Conservation (phyloP, 2,329 filamentous ascomycete genomes). For the Colletotrichum eremochloae region DNA sequence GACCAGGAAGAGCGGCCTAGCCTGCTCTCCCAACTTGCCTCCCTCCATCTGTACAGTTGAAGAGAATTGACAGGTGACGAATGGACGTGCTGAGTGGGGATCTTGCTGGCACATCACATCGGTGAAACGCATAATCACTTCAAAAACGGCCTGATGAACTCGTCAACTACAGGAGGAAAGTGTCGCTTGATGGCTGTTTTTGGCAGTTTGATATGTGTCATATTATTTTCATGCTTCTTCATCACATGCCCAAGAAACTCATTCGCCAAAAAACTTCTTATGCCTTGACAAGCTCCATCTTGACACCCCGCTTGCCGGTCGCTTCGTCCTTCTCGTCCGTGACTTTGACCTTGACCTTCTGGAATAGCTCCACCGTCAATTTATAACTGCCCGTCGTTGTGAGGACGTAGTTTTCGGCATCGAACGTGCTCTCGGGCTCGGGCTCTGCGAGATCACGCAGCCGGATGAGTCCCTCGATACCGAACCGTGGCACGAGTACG, state of each 20-base stretch:
- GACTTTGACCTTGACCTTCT: conserved; percentile 90
- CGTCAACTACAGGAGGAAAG: background rate
- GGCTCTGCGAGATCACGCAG: conserved; percentile 84
- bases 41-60: no score
- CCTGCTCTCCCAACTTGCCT: no score
- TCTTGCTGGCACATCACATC: background rate
- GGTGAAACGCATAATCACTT: background rate
- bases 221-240: background rate
- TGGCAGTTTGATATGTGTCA: background rate
- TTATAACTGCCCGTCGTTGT: conserved; percentile 68
- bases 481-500: conserved; percentile 94
- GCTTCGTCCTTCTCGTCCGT: conserved; percentile 93
- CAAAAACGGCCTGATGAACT: background rate
- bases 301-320: conserved; percentile 95
- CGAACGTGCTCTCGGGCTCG: conserved; percentile 85
- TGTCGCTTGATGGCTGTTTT: background rate
- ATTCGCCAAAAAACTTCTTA: conserved; percentile 19
- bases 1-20: no score
- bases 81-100: background rate
- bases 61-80: no score
- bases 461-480: conserved; percentile 92
- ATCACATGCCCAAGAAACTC: background rate
- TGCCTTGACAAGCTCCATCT: conserved; percentile 73
- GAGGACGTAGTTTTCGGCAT: conserved; percentile 87
- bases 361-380: conserved; percentile 84